Evolutionary conservation across 106 monocot species (phyloP), one percentile per base, ranked within the genome.

Genomic region (Acanthochlamys bracteata): DNA sequence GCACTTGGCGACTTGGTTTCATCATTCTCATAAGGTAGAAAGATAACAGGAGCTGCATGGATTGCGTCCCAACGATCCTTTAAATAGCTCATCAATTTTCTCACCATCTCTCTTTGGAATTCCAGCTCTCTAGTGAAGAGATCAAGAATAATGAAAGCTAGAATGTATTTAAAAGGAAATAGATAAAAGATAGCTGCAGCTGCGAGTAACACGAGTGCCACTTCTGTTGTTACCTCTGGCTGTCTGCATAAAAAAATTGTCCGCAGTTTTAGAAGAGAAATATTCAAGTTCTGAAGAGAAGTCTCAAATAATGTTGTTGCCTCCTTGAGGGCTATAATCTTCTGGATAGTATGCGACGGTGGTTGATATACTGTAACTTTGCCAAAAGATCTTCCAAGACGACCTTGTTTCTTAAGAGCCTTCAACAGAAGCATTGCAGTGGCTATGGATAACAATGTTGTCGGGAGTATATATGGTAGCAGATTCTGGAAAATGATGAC

Each of bases 261-360:
- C 3, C 96, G 72, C 7, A 98, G 53, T 66, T 98, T 98, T 41
- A 98, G 75, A 68, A 92, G 91, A 8, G 83, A 74, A 52, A 98
- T 59, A 71, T 98, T 98, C 33, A 98, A 51, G 40, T 68, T 78
- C 66, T 98, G 96, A 13, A 98, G 85, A 75, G 58, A 76, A 69
- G 69, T 85, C 69, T 98, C 96, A 42, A 88, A 22, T 49, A 86
- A 80, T 42, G 88, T 73, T 75, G 91, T 88, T 53, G 96, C 91
- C 63, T 92, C 91, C 73, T 89, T 98, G 68, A 98, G 74, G 57
- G 79, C 83, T 24, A 98, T 77, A 66, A 98, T 88, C 64, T 85
- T 98, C 63, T 92, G 85, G 59, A 98, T 80, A 59, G 96, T 98
- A 65, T 89, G 92, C 24, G 96, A 98, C 12, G 96, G 96, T 68